These are phyloP conservation scores for Parsonsia alboflavescens DNA, from an alignment of 257 asterid genomes.

Conservation along the genomic window DNA sequence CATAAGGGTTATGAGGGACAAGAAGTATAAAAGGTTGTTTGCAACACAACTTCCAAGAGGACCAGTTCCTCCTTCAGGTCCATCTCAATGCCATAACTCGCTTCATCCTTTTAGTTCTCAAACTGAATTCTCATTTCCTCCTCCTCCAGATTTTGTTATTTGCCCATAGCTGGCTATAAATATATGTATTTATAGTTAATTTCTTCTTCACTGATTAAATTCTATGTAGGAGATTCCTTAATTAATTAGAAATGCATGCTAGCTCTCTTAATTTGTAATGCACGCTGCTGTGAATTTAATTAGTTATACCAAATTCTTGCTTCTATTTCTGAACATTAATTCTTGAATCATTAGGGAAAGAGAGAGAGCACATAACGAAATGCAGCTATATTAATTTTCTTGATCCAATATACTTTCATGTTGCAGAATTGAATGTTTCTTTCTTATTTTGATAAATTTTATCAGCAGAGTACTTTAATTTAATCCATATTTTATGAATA, in stretches of 20 bases:
- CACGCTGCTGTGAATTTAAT: neutral
- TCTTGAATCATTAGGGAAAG: too few relatives aligned
- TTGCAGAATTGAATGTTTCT: too few relatives aligned
- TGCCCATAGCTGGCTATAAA: neutral
- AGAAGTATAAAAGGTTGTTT: conserved; percentile 21
- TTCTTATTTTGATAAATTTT: too few relatives aligned
- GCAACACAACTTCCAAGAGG: conserved; percentile 50
- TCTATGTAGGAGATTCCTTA: neutral
- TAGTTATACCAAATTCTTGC: too few relatives aligned
- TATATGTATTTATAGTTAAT: too few relatives aligned
- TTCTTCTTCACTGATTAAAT: neutral
- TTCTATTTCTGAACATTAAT: too few relatives aligned
- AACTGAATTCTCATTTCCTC: neutral
- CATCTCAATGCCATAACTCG: conserved; percentile 57
- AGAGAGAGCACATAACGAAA: too few relatives aligned
- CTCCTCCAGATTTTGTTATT: neutral
- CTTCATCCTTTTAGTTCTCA: conserved; percentile 21
- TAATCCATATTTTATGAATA: too few relatives aligned
- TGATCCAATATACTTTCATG: too few relatives aligned
- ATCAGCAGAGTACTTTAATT: too few relatives aligned
- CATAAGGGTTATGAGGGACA: conserved; percentile 24
- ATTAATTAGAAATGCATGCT: neutral
- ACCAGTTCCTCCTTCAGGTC: conserved; percentile 63
- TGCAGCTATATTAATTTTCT: too few relatives aligned
- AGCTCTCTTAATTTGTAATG: too few relatives aligned